Conservation (phyloP, 306 rosid species). For the Bauhinia variegata region DNA sequence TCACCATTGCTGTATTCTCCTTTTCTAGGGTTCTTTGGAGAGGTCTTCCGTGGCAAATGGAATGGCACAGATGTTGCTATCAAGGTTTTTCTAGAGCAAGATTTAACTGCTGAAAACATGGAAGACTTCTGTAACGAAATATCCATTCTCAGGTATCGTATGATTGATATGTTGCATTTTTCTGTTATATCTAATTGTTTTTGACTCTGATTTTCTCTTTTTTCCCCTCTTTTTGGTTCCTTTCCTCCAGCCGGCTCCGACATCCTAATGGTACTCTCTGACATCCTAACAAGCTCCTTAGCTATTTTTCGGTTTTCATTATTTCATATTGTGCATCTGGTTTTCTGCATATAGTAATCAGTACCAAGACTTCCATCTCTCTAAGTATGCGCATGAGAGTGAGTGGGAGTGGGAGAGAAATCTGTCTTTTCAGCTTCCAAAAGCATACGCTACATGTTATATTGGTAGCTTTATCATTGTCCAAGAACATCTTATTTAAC, state of each 20-base stretch:
- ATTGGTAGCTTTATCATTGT: conserved; percentile 11
- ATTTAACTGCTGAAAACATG: conserved; percentile 92
- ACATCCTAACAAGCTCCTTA: conserved; percentile 32
- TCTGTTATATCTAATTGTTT: conserved; percentile 32
- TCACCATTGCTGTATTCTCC: conserved; percentile 34
- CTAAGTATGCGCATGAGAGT: neutral
- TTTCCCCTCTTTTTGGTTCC: conserved; percentile 21
- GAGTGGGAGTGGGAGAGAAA: neutral
- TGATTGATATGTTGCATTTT: conserved; percentile 28
- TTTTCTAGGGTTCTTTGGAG: conserved; percentile 90
- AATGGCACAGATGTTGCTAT: conserved; percentile 97
- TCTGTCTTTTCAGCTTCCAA: neutral
- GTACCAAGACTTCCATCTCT: neutral
- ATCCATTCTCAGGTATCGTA: conserved; percentile 81
- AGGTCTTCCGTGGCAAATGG: conserved; percentile 96
- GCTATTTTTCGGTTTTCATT: conserved; percentile 29
- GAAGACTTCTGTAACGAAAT: conserved; percentile 99
- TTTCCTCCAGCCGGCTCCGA: conserved; percentile 82
- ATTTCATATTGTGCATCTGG: conserved; percentile 28
- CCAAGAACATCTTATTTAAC: conserved; percentile 22
- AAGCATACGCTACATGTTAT: neutral
- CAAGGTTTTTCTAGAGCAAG: conserved; percentile 96
- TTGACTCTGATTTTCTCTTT: conserved; percentile 43
- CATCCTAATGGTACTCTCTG: conserved; percentile 88
- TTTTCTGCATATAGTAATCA: conserved; percentile 15